Conservation (phyloP, 805 yeast genomes). For the Yarrowia osloensis region DNA sequence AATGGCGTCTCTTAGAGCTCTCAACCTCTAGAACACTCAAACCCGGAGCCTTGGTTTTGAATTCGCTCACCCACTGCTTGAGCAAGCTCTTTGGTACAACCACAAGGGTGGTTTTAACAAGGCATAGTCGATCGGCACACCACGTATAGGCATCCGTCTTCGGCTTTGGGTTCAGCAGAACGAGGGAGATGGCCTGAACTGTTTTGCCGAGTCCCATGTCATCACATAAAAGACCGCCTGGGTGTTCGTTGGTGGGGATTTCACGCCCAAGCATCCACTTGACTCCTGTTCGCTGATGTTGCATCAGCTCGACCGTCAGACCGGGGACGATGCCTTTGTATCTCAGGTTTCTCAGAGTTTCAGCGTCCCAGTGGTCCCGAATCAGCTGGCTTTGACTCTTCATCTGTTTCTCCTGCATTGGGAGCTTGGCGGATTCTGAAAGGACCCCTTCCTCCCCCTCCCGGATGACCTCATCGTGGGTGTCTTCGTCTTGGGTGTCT, state of each 20-base stretch:
- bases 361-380: background rate
- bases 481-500: background rate
- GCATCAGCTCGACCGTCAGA: background rate
- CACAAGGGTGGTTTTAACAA: background rate
- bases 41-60: background rate
- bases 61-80: background rate
- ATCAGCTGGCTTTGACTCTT: background rate
- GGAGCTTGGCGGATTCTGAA: background rate
- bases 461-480: too few relatives aligned
- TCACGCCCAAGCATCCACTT: background rate
- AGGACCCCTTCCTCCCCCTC: background rate
- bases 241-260: background rate
- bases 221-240: background rate
- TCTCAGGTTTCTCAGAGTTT: background rate
- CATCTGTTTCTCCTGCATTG: background rate
- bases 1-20: background rate
- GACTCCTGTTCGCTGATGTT: background rate
- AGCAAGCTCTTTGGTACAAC: background rate
- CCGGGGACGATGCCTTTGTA: background rate
- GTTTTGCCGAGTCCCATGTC: background rate
- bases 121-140: background rate
- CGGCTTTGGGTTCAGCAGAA: background rate
- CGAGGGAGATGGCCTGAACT: background rate
- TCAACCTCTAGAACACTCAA: background rate
- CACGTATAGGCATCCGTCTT: background rate